Percentiles rank a stretch among this genome's conserved stretches.
Conservation (phyloP, 169 alveolate species). For the Perkinsus marinus region DNA sequence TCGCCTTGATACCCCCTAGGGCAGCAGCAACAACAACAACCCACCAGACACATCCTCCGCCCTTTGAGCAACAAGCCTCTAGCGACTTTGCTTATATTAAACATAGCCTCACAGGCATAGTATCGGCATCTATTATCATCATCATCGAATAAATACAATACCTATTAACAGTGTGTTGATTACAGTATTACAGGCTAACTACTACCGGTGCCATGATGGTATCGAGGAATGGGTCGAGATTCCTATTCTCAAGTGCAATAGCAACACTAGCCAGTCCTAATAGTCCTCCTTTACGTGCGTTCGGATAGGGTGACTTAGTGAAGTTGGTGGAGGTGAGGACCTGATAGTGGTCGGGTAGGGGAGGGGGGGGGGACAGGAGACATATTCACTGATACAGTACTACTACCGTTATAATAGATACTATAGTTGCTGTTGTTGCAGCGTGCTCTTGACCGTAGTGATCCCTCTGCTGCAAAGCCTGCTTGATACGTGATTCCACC, state of each 20-base stretch:
- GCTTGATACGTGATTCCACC: conserved; percentile 5
- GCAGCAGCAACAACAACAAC: too few relatives aligned
- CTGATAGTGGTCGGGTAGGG: too few relatives aligned
- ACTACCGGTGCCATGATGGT: neutral
- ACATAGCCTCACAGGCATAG: conserved; percentile 32
- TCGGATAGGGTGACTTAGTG: conserved; percentile 3
- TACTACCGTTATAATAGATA: neutral
- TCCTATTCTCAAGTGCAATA: conserved; percentile 9
- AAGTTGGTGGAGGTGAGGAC: neutral
- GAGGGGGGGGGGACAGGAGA: too few relatives aligned
- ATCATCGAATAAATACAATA: neutral
- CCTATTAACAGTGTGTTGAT: neutral
- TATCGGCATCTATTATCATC: conserved; percentile 8
- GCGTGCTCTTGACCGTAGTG: neutral
- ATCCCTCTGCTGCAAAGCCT: neutral
- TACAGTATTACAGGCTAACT: neutral
- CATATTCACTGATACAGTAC: neutral
- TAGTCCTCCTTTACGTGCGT: conserved; percentile 14
- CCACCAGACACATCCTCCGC: neutral
- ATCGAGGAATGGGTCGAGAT: neutral
- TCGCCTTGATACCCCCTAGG: too few relatives aligned
- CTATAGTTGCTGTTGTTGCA: neutral
- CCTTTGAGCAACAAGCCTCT: neutral
- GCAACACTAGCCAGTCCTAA: conserved; percentile 17
- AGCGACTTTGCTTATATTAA: conserved; percentile 2